Evolutionary conservation across 345 rosid species (phyloP).

Genomic region (Carallia brachiata): DNA sequence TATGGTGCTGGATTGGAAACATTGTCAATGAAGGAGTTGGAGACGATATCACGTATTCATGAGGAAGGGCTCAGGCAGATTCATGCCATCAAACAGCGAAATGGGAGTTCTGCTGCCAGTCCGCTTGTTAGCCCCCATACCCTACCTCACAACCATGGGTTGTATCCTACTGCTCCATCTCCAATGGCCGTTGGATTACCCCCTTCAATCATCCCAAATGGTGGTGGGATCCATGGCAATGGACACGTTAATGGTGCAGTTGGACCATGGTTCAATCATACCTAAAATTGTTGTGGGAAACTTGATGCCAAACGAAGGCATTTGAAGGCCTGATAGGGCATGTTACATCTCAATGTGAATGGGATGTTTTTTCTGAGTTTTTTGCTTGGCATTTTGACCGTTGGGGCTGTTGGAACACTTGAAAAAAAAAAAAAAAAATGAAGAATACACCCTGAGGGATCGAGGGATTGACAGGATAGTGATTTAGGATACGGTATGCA

Average conservation of each 20-base stretch:
- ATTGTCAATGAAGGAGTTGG: constrained; percentile 87
- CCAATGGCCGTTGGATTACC: constrained; percentile 72
- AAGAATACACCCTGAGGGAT: constrained; percentile 10
- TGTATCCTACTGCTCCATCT: constrained; percentile 66
- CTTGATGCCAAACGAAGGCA: constrained; percentile 1
- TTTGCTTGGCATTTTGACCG: constrained; percentile 35
- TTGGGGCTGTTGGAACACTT: constrained; percentile 22
- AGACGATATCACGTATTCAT: constrained; percentile 79
- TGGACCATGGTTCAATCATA: constrained; percentile 86
- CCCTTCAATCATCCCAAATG: constrained; percentile 62
- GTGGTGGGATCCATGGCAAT: constrained; percentile 71
- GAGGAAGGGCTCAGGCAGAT: constrained; percentile 95
- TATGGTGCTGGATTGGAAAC: constrained; percentile 93
- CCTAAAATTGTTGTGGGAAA: constrained; percentile 17
- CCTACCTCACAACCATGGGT: constrained; percentile 59
- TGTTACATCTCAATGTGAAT: constrained; percentile 20
- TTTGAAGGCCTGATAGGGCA: constrained; percentile 14
- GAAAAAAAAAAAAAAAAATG: constrained; percentile 16
- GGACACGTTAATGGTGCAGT: constrained; percentile 74
- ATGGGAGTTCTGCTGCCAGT: constrained; percentile 71
- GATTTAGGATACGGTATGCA: constrained; percentile 11
- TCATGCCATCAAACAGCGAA: constrained; percentile 70
- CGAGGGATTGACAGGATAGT: constrained; percentile 5
- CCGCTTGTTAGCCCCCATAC: constrained; percentile 60
- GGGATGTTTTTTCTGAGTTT: constrained; percentile 25